A percentile compares a stretch with the other conserved stretches of the same genome.
Evolutionary conservation across 805 yeast species (phyloP).

Genomic region (Starmerella khaoyaiensis): DNA sequence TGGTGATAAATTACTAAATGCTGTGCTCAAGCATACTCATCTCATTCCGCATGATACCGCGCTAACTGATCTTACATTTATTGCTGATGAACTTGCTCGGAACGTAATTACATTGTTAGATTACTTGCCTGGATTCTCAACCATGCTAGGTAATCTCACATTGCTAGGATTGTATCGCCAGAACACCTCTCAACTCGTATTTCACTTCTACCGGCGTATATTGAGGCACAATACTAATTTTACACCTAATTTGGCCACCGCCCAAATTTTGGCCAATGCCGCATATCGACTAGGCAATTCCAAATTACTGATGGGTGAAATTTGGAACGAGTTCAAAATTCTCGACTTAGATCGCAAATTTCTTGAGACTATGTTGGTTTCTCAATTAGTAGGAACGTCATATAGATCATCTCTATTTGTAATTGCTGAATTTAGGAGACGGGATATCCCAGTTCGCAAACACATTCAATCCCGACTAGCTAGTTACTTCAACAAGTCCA

Average conservation of each 20-base stretch:
- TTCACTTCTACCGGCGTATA: conserved; percentile 14
- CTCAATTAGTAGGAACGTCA: conserved; percentile 21
- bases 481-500: too few species aligned
- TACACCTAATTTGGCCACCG: conserved; percentile 13
- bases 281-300: conserved; percentile 25
- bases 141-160: conserved; percentile 9
- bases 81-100: conserved; percentile 13
- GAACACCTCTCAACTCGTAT: conserved; percentile 15
- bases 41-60: not conserved
- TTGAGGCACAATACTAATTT: conserved; percentile 4
- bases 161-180: conserved; percentile 14
- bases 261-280: conserved; percentile 19
- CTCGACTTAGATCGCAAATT: conserved; percentile 18
- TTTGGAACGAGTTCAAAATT: conserved; percentile 20
- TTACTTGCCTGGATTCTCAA: not conserved
- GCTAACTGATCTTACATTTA: conserved; percentile 8
- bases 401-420: conserved; percentile 17
- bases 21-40: not conserved
- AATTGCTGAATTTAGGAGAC: conserved; percentile 23
- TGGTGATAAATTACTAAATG: not conserved
- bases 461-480: conserved; percentile 19
- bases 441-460: conserved; percentile 14
- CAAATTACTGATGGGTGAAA: conserved; percentile 21
- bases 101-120: conserved; percentile 1
- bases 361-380: conserved; percentile 22